Percentiles rank a stretch among this genome's conserved stretches.
phyloP scores from a whole-genome alignment of 306 rosid species.

The Geum urbanum region DNA sequence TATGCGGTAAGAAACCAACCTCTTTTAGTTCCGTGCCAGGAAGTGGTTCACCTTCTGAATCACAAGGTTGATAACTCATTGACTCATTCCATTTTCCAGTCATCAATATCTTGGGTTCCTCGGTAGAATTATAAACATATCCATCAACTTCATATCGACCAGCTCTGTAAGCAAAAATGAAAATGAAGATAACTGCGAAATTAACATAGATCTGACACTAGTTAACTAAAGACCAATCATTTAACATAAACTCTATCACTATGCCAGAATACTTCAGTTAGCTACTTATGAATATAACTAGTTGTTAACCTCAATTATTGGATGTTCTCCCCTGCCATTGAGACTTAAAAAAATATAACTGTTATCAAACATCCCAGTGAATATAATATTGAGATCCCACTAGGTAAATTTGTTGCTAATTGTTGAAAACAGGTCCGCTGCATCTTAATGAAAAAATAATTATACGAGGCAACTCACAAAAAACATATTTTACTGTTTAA shows the following conservation, averaged over 20 bases:
- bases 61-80: conserved; percentile 80
- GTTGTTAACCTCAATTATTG: background rate
- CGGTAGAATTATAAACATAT: conserved; percentile 72
- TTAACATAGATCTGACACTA: conserved; percentile 1
- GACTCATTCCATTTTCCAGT: conserved; percentile 93
- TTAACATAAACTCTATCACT: background rate
- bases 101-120: conserved; percentile 85
- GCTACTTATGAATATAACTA: background rate
- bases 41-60: conserved; percentile 85
- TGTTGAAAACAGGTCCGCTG: background rate
- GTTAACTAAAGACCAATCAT: background rate
- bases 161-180: conserved; percentile 43
- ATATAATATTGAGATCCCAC: background rate
- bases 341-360: background rate
- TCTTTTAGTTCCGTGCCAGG: conserved; percentile 81
- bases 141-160: conserved; percentile 98
- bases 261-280: background rate
- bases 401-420: background rate
- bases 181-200: background rate
- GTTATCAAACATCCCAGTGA: background rate
- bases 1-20: conserved; percentile 37
- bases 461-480: background rate
- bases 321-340: background rate
- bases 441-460: background rate
- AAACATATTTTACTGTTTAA: background rate